A percentile compares a stretch with the other conserved stretches of the same genome.
phyloP scores from a whole-genome alignment of 2,329 filamentous ascomycete genomes.

The Botrytis fabae region DNA sequence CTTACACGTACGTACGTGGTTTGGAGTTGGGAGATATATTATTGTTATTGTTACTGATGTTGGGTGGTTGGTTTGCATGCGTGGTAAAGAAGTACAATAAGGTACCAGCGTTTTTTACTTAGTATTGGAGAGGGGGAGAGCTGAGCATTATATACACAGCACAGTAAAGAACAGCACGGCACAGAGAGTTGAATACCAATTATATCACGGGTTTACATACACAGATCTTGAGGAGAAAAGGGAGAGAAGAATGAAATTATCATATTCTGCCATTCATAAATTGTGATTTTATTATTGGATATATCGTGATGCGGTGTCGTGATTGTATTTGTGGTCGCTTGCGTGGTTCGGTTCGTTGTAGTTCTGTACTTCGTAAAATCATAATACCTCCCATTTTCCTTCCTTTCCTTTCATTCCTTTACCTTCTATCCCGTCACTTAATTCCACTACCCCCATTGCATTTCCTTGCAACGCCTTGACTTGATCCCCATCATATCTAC shows the following conservation, averaged over 20 bases:
- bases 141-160: not conserved
- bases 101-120: not conserved
- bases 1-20: not conserved
- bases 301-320: not conserved
- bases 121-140: not conserved
- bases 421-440: not conserved
- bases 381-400: not conserved
- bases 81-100: not conserved
- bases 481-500: not conserved
- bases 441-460: not conserved
- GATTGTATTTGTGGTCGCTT: not conserved
- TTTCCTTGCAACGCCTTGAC: not conserved
- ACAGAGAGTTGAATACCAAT: not conserved
- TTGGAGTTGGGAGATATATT: not conserved
- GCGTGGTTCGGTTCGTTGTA: not conserved
- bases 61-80: not conserved
- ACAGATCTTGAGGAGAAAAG: not conserved
- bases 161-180: not conserved
- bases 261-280: not conserved
- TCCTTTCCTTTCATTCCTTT: not conserved
- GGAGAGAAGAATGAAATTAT: not conserved
- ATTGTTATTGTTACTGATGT: not conserved
- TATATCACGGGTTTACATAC: not conserved
- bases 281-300: not conserved
- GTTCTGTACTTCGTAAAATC: not conserved